phyloP scores from a whole-genome alignment of 345 rosid species.

The Lepidium didymum region DNA sequence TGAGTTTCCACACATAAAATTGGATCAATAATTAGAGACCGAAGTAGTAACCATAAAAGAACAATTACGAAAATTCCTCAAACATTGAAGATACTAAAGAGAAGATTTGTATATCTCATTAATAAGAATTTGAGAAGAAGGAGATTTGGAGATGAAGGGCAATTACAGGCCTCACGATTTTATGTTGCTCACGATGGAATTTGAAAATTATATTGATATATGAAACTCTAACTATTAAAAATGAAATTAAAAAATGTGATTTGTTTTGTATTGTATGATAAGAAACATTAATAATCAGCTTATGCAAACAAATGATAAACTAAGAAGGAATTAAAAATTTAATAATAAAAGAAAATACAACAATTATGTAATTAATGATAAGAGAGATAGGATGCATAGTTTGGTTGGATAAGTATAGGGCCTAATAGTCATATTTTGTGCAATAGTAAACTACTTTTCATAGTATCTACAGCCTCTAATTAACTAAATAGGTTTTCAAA shows the following conservation, averaged over 20 bases:
- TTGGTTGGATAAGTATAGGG: too few species aligned
- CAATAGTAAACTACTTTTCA: too few species aligned
- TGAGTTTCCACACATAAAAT: neutral
- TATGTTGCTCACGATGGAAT: conserved; percentile 5
- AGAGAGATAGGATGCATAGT: too few species aligned
- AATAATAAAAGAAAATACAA: too few species aligned
- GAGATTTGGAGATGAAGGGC: neutral
- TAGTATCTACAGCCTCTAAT: too few species aligned
- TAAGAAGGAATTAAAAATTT: too few species aligned
- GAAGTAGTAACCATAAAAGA: neutral
- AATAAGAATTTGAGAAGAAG: neutral
- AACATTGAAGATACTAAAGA: neutral
- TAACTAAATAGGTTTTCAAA: too few species aligned
- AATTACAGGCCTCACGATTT: conserved; percentile 20
- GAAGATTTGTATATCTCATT: neutral
- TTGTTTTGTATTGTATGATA: neutral
- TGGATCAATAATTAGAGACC: neutral
- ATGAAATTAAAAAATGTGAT: neutral
- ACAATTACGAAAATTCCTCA: neutral
- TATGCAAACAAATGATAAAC: too few species aligned
- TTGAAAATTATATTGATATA: neutral
- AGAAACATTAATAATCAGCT: neutral
- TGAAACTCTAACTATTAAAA: conserved; percentile 1
- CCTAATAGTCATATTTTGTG: too few species aligned
- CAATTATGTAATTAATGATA: too few species aligned